These are phyloP conservation scores for Kurtzmaniella quercitrusa DNA, from an alignment of 1,139 yeast species.

Conservation along the genomic window DNA sequence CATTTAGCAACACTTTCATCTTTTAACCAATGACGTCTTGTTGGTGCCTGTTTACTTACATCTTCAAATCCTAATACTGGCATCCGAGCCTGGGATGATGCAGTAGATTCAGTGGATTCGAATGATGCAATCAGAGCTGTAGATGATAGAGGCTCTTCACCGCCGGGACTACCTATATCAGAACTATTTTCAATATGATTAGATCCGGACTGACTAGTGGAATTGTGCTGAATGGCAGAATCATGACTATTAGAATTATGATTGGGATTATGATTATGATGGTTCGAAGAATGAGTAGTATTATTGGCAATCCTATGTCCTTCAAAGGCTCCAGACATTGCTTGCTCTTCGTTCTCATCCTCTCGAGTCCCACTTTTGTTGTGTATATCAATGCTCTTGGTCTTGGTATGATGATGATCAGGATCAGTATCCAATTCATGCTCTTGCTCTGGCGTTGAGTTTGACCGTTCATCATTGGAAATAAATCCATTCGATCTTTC, in stretches of 20 bases:
- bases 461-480: neutral
- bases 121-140: conserved; percentile 31
- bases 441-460: neutral
- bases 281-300: neutral
- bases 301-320: neutral
- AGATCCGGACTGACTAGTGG: neutral
- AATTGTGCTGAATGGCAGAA: neutral
- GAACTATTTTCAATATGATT: neutral
- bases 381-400: neutral
- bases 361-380: conserved; percentile 8
- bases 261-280: neutral
- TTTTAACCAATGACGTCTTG: conserved; percentile 74
- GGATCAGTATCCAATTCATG: neutral
- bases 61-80: conserved; percentile 21
- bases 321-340: neutral
- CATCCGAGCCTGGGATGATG: conserved; percentile 9
- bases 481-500: neutral
- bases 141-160: conserved; percentile 11
- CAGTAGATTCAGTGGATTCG: conserved; percentile 33
- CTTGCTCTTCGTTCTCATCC: neutral
- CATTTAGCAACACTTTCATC: conserved; percentile 64
- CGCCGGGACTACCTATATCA: neutral
- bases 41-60: conserved; percentile 44
- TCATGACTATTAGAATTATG: neutral
- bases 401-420: neutral